phyloP scores from a whole-genome alignment of 2,329 filamentous ascomycete species.

The Diaporthe destruens region DNA sequence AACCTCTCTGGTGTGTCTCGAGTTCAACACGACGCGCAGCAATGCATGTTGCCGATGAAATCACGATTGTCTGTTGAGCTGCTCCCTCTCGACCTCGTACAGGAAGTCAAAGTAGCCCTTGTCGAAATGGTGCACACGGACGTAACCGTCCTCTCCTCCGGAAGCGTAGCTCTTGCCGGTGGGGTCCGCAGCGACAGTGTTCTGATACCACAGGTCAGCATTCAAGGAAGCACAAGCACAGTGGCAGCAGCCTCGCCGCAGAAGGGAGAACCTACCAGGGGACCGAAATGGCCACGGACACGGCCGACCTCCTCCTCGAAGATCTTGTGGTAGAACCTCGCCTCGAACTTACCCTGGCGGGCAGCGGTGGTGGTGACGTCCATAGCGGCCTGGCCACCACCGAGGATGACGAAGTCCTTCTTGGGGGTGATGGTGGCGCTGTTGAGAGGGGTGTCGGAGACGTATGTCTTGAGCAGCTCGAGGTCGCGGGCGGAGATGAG shows the following conservation, averaged over 20 bases:
- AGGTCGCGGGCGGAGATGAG: conserved; percentile 89
- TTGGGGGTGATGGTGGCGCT: conserved; percentile 92
- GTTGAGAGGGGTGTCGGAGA: conserved; percentile 94
- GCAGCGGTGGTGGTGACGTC: conserved; percentile 96
- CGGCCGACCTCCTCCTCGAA: conserved; percentile 99
- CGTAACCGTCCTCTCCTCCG: conserved; percentile 98
- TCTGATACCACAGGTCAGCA: conserved; percentile 55
- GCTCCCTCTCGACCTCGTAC: conserved; percentile 97
- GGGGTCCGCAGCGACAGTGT: conserved; percentile 95
- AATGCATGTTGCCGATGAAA: conserved; percentile 4
- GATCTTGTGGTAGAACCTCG: conserved; percentile 99
- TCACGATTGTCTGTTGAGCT: conserved; percentile 58
- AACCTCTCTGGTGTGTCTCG: conserved; percentile 3
- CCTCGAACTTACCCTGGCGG: conserved; percentile 98
- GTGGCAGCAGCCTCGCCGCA: neutral
- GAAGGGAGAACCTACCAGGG: conserved; percentile 64
- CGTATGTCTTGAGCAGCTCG: conserved; percentile 91
- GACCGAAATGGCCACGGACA: conserved; percentile 97
- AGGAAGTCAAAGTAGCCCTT: conserved; percentile 98
- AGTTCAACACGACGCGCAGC: neutral
- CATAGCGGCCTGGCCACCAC: conserved; percentile 98
- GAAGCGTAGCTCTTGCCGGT: conserved; percentile 93
- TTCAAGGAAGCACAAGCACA: neutral
- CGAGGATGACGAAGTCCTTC: conserved; percentile 98
- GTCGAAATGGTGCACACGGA: conserved; percentile 98